Evolutionary conservation across 306 rosid species (phyloP), one percentile per base, ranked within the genome.

Genomic region (Sindora glabra): DNA sequence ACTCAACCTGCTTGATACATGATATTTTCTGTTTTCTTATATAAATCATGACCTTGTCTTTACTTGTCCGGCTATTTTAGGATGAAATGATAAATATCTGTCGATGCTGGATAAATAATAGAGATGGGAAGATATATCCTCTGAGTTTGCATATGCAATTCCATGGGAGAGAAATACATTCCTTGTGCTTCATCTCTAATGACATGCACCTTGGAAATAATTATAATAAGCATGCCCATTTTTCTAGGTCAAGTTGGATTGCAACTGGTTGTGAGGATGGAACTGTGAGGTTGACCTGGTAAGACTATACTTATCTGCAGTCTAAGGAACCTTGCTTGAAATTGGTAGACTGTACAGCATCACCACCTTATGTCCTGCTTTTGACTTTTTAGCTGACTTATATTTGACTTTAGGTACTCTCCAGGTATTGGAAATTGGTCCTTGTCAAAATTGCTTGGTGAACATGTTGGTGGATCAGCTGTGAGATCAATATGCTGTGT

Each of bases 191-290:
- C 64, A 70, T 92, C 53, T 27, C 77, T 34, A 79, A 78, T 54
- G 75, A 68, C 59, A 36, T 56, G 52, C 79, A 46, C 65, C 66
- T 57, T 53, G 68, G 73, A 75, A 77, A 64, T 66, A 39, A 37
- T 67, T 56, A 48, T 59, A n/a, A n/a, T n/a, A 75, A 73, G 40
- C 64, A 19, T 21, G n/a, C 47, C 29, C 41, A 74, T 32, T 61
- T 33, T 71, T 67, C 83, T 56, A 66, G 71, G 70, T 78, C 79
- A 62, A 81, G 86, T 62, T 86, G 95, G 90, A 76, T 92, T 37
- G 95, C 84, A 29, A 83, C 95, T 77, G 99, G 96, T 10, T 81
- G 96, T 81, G 99, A 92, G 78, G 96, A 89, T 75, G 99, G 99
- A 76, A 89, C 94, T 59, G 95, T 89, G 74, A 86, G 96, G 77